Percentiles rank a stretch among this genome's conserved stretches.
Evolutionary conservation across 306 rosid genomes (phyloP).

Genomic region (Fagus sylvatica): DNA sequence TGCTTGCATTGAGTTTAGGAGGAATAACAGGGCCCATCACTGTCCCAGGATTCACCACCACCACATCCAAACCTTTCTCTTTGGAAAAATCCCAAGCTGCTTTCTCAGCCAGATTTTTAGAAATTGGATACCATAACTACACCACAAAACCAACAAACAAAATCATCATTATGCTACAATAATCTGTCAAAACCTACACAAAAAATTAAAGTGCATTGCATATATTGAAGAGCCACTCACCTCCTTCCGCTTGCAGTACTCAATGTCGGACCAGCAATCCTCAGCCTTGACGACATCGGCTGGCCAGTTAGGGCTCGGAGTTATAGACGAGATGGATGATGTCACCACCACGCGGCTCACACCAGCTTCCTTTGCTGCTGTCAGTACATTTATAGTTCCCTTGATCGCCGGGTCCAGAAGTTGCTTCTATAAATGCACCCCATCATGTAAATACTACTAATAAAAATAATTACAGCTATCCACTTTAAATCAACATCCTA

Average conservation of each 20-base stretch:
- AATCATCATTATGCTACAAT: not conserved
- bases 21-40: slow-evolving; percentile 83
- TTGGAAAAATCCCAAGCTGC: slow-evolving; percentile 84
- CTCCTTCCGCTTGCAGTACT: slow-evolving; percentile 73
- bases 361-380: slow-evolving; percentile 78
- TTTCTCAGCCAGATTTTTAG: slow-evolving; percentile 86
- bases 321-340: slow-evolving; percentile 71
- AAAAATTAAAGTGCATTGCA: not conserved
- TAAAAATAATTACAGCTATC: no score
- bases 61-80: slow-evolving; percentile 83
- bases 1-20: slow-evolving; percentile 80
- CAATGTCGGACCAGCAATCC: slow-evolving; percentile 79
- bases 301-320: slow-evolving; percentile 79
- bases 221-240: slow-evolving; percentile 31
- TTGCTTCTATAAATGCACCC: slow-evolving; percentile 32
- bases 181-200: not conserved
- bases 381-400: slow-evolving; percentile 75
- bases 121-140: slow-evolving; percentile 88
- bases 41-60: slow-evolving; percentile 89
- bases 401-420: slow-evolving; percentile 80
- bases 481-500: no score
- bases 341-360: slow-evolving; percentile 80
- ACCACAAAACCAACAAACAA: slow-evolving; percentile 15
- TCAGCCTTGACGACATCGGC: slow-evolving; percentile 52
- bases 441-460: no score